Conservation (phyloP, 1,139 yeast genomes). For the Fermentozyma sake region DNA sequence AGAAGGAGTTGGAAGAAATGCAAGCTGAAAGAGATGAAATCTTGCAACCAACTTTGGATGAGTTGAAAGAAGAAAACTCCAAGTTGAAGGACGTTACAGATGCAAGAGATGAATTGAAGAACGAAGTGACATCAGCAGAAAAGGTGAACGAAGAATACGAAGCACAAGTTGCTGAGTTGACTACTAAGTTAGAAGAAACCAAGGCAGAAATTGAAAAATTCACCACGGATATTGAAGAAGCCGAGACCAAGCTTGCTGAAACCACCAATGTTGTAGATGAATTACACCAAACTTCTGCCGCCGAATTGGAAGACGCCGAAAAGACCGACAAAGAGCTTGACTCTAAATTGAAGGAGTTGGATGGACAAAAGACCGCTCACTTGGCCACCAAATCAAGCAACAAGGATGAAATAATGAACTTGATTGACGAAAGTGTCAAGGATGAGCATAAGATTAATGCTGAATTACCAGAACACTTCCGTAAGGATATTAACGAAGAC, state of each 20-base stretch:
- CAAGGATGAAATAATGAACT: conserved; percentile 30
- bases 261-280: conserved; percentile 29
- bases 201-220: conserved; percentile 33
- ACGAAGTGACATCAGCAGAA: conserved; percentile 32
- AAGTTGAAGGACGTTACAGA: conserved; percentile 38
- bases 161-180: conserved; percentile 31
- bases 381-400: conserved; percentile 24
- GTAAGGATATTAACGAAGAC: conserved; percentile 36
- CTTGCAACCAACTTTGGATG: conserved; percentile 38
- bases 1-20: conserved; percentile 39
- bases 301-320: conserved; percentile 23
- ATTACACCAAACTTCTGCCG: conserved; percentile 21
- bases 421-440: conserved; percentile 32
- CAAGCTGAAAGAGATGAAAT: conserved; percentile 44
- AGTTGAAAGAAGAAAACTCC: conserved; percentile 33
- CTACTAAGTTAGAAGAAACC: conserved; percentile 33
- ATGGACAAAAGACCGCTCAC: conserved; percentile 25
- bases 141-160: conserved; percentile 31
- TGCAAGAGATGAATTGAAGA: conserved; percentile 32
- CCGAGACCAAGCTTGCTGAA: conserved; percentile 28
- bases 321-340: conserved; percentile 22
- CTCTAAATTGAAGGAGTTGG: conserved; percentile 26
- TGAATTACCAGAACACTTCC: conserved; percentile 52
- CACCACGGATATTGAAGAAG: conserved; percentile 29
- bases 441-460: conserved; percentile 43